Evolutionary conservation across 495 filamentous ascomycete species (phyloP).

Genomic region (Paragyromitra xinjiangensis): DNA sequence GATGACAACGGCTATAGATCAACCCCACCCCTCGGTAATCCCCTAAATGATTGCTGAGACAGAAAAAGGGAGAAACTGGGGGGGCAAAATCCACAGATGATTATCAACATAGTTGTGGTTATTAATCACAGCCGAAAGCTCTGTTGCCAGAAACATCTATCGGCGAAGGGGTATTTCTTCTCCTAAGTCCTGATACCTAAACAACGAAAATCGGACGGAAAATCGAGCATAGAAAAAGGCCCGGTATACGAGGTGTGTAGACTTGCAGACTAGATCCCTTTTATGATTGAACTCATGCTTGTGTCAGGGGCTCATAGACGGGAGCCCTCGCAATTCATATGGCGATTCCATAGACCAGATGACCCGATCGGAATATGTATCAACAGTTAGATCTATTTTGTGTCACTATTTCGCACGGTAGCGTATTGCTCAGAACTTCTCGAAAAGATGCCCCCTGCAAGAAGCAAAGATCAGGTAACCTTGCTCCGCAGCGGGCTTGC

Average conservation of each 20-base stretch:
- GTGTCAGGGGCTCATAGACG: neutral
- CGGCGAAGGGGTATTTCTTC: neutral
- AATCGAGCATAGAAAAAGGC: too few relatives aligned
- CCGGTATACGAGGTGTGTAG: neutral
- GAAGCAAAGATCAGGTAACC: conserved; percentile 14
- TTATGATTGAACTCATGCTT: neutral
- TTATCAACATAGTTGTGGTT: neutral
- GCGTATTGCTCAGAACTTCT: conserved; percentile 24
- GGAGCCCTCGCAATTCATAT: neutral
- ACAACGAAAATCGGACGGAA: neutral
- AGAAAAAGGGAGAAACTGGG: neutral
- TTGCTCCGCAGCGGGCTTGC: conserved; percentile 7
- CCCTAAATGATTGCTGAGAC: conserved; percentile 12
- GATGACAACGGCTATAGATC: neutral
- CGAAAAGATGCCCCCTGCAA: conserved; percentile 22
- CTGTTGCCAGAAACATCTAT: neutral
- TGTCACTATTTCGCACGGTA: conserved; percentile 1
- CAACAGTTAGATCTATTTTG: conserved; percentile 17
- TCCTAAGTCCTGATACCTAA: neutral
- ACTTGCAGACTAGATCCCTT: neutral
- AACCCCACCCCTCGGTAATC: conserved; percentile 20
- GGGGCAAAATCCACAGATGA: neutral
- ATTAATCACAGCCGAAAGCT: conserved; percentile 2
- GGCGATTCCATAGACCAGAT: neutral
- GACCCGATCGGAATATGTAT: neutral